Percentiles rank a stretch among this genome's conserved stretches.
Evolutionary conservation across 2,329 filamentous ascomycete genomes (phyloP).

Genomic region (Coniochaeta ligniaria): DNA sequence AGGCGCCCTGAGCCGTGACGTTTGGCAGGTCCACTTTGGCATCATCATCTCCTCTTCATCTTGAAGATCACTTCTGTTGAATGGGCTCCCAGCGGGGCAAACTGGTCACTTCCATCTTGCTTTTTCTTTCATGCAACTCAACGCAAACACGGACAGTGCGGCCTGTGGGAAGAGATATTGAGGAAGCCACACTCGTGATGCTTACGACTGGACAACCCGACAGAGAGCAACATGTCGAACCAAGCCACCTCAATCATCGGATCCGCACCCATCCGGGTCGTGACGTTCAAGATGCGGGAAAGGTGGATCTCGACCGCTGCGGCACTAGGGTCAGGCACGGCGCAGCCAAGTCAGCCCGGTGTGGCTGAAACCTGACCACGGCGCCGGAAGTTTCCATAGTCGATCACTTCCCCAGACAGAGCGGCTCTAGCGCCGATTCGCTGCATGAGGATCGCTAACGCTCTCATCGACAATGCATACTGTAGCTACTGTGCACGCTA

Average conservation of each 20-base stretch:
- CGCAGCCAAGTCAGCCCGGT: not conserved
- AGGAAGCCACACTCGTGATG: not conserved
- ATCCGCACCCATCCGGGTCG: not conserved
- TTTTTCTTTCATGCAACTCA: not conserved
- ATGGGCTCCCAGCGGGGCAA: not conserved
- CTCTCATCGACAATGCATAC: not conserved
- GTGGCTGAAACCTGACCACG: not conserved
- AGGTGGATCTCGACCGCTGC: not conserved
- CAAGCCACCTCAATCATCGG: not conserved
- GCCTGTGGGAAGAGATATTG: not conserved
- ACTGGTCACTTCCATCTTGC: not conserved
- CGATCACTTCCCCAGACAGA: not conserved
- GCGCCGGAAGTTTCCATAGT: not conserved
- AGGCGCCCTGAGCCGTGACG: not conserved
- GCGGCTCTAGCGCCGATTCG: not conserved
- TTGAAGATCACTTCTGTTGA: not conserved
- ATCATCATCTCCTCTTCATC: not conserved
- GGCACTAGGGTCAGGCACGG: not conserved
- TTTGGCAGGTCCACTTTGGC: not conserved
- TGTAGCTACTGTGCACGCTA: too few species aligned
- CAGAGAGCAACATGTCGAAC: not conserved
- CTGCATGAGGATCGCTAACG: not conserved
- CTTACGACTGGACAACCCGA: not conserved
- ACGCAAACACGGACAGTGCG: not conserved
- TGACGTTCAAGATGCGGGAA: not conserved